Percentiles rank a stretch among this genome's conserved stretches.
These are phyloP conservation scores for Verticillium tricorpus DNA, from an alignment of 2,329 filamentous ascomycete species.

Conservation along the genomic window DNA sequence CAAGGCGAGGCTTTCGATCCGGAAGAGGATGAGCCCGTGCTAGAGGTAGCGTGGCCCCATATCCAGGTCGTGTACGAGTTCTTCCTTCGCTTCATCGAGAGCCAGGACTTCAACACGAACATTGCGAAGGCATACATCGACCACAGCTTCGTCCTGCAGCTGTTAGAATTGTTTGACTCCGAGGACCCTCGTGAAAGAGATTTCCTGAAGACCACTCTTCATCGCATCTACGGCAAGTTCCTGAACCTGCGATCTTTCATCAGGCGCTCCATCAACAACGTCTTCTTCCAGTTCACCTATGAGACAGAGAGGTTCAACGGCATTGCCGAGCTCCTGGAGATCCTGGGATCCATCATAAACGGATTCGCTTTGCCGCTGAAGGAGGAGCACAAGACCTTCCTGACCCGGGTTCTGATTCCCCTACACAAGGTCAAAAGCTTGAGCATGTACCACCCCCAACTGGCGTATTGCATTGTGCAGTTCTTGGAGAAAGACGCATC, in stretches of 20 bases:
- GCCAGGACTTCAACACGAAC: constrained; percentile 99
- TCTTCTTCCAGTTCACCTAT: constrained; percentile 99
- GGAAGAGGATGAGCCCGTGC: constrained; percentile 94
- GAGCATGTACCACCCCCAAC: constrained; percentile 99
- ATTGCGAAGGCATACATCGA: constrained; percentile 99
- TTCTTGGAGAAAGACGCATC: constrained; percentile 97
- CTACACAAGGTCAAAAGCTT: constrained; percentile 97
- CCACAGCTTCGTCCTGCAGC: constrained; percentile 91
- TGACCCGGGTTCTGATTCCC: constrained; percentile 87
- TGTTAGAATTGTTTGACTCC: constrained; percentile 97
- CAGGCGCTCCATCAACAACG: constrained; percentile 97
- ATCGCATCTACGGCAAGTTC: constrained; percentile 98
- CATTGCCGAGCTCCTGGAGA: constrained; percentile 93
- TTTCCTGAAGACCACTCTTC: constrained; percentile 95
- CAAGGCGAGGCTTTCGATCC: constrained; percentile 98
- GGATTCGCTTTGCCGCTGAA: constrained; percentile 95
- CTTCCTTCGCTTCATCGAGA: constrained; percentile 97
- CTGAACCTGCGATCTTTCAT: constrained; percentile 97
- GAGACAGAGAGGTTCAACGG: constrained; percentile 98
- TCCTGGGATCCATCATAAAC: constrained; percentile 97
- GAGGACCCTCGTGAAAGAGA: constrained; percentile 95
- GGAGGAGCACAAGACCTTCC: constrained; percentile 97
- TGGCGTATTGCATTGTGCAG: constrained; percentile 98
- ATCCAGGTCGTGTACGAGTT: constrained; percentile 99
- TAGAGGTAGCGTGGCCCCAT: constrained; percentile 98